Conservation (phyloP, 805 yeast species). For the Pichia occidentalis region DNA sequence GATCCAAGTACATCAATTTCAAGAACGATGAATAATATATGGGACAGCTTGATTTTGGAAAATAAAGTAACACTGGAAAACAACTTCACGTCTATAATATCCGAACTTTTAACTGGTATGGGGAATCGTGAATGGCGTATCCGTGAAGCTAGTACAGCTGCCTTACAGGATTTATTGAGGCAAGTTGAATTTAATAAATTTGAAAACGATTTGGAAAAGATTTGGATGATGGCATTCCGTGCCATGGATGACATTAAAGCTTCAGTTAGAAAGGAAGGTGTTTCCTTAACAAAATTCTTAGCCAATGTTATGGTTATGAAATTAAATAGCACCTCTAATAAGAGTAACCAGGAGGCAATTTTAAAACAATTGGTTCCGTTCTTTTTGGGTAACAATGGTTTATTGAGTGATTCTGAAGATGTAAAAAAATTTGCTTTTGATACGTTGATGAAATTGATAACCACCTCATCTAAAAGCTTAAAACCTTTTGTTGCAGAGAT, state of each 20-base stretch:
- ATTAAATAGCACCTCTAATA: slow-evolving; percentile 40
- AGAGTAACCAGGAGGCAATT: slow-evolving; percentile 33
- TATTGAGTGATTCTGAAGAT: slow-evolving; percentile 81
- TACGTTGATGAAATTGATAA: slow-evolving; percentile 65
- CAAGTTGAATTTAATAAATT: slow-evolving; percentile 49
- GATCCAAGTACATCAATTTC: slow-evolving; percentile 78
- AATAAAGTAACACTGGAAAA: slow-evolving; percentile 46
- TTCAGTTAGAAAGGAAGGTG: slow-evolving; percentile 80
- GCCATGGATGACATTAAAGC: slow-evolving; percentile 92
- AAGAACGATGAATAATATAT: slow-evolving; percentile 79
- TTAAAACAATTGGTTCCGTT: slow-evolving; percentile 66
- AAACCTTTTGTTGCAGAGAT: slow-evolving; percentile 64
- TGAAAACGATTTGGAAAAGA: slow-evolving; percentile 47
- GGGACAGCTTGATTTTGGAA: slow-evolving; percentile 63
- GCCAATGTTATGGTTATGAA: slow-evolving; percentile 56
- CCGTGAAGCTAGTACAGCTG: slow-evolving; percentile 78
- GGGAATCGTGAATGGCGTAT: slow-evolving; percentile 88
- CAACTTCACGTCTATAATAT: slow-evolving; percentile 52
- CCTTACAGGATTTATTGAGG: slow-evolving; percentile 62
- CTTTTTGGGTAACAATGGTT: slow-evolving; percentile 69
- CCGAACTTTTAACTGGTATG: slow-evolving; percentile 62
- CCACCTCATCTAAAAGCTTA: slow-evolving; percentile 52
- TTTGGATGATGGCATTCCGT: slow-evolving; percentile 87
- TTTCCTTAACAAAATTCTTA: slow-evolving; percentile 56
- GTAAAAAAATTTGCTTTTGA: slow-evolving; percentile 68